Evolutionary conservation across 1,139 yeast species (phyloP), one percentile per base, ranked within the genome.

Genomic region (Kazachstania sp.): DNA sequence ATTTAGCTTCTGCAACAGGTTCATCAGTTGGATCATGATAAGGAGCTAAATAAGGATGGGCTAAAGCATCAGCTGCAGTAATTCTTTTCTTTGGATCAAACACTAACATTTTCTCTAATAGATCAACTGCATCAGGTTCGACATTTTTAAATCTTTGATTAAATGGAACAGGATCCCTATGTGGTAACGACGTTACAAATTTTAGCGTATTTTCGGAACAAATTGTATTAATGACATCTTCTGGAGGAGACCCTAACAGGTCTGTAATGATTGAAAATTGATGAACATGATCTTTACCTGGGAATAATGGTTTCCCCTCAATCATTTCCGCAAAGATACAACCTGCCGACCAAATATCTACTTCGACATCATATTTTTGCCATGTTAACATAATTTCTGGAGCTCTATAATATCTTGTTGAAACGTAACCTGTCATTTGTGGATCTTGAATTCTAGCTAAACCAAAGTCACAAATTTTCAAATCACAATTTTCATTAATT

Each of bases 291-390:
- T 94, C 98, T 66, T 87, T 88, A 44, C 99, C 99, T 0, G 98
- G 98, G 76, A 92, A 92, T 43, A 92, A 72, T 2, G 99, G 98
- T 67, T 88, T 90, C 15, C 97, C 97, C 66, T 92, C 97, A 58
- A 92, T 86, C 96, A 94, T 92, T 67, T 92, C 99, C 11, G 97
- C 95, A 63, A 92, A 86, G 54, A 92, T 92, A 70, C 99, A 92
- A 16, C 97, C 99, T n/a, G 95, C 97, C 16, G 95, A 85, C 99
- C 99, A 92, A 60, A 92, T 85, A 67, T 92, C 99, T 38, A 94
- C 98, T 69, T 92, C 97, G 15, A 88, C 84, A 64, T 92, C 97
- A 70, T 92, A 92, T 67, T 94, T 90, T 68, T 92, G 99, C 99
- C 99, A 92, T 26, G 97, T 90, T 57, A 92, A 77, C 99, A 92